Conservation (phyloP, 257 asterid species). For the Ligustrum vulgare region DNA sequence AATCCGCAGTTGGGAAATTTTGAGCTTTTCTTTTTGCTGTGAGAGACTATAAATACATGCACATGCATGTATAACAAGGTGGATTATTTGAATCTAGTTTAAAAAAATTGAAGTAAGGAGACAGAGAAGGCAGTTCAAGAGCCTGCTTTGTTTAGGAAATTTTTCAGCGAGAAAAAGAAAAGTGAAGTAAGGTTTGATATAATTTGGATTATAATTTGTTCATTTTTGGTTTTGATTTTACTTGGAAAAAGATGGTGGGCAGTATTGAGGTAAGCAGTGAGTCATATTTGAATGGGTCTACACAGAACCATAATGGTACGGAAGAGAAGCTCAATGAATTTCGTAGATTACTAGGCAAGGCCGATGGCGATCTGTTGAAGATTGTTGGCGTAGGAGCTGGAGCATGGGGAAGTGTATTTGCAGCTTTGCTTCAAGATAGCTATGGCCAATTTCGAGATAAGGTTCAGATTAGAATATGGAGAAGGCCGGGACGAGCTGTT, state of each 20-base stretch:
- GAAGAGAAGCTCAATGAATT: conserved; percentile 79
- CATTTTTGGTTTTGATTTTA: conserved; percentile 23
- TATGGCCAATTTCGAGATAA: conserved; percentile 77
- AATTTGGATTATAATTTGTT: conserved; percentile 16
- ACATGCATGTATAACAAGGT: not conserved
- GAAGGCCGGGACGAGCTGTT: conserved; percentile 70
- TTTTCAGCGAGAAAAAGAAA: not conserved
- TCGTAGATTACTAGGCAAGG: conserved; percentile 55
- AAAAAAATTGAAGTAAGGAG: not conserved
- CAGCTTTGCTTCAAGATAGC: conserved; percentile 82
- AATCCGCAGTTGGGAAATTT: conserved; percentile 20
- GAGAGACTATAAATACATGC: not conserved
- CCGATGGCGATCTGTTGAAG: conserved; percentile 64
- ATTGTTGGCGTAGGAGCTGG: conserved; percentile 91
- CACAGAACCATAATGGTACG: conserved; percentile 40
- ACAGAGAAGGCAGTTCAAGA: not conserved
- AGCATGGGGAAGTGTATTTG: conserved; percentile 92
- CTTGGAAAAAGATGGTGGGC: conserved; percentile 62
- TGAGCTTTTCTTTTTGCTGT: conserved; percentile 6
- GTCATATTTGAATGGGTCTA: conserved; percentile 45
- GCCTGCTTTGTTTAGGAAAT: not conserved
- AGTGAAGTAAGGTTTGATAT: not conserved
- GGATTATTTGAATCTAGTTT: not conserved
- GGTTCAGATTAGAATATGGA: conserved; percentile 77
- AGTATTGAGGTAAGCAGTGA: conserved; percentile 50